Conservation (phyloP, 2,329 filamentous ascomycete species). For the Daldinia sp. region DNA sequence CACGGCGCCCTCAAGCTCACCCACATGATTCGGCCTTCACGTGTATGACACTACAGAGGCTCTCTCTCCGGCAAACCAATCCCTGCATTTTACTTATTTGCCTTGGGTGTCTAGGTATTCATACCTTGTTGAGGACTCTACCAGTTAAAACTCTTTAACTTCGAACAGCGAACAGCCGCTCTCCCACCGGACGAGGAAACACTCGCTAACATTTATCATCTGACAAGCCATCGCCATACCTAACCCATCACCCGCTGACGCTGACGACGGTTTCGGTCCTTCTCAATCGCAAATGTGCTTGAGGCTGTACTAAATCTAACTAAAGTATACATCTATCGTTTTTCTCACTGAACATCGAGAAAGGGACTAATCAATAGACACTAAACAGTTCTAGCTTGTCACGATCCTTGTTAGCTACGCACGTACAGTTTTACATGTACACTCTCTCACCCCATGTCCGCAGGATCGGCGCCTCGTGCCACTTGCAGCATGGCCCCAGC, state of each 20-base stretch:
- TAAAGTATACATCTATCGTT: too few species aligned
- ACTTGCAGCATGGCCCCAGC: constrained; percentile 34
- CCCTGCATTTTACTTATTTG: constrained; percentile 23
- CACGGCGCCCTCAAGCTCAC: constrained; percentile 15
- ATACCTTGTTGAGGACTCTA: constrained; percentile 16
- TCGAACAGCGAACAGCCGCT: constrained; percentile 16
- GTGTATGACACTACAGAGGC: constrained; percentile 37
- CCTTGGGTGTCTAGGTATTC: constrained; percentile 2
- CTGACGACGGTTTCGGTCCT: constrained; percentile 41
- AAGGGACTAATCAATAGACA: not conserved
- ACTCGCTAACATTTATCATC: constrained; percentile 22
- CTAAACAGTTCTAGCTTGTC: not conserved
- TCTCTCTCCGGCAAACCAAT: constrained; percentile 23
- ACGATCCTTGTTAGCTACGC: constrained; percentile 6
- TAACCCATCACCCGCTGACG: constrained; percentile 34
- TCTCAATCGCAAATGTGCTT: constrained; percentile 20
- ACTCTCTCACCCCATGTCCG: constrained; percentile 22
- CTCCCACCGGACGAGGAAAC: constrained; percentile 32
- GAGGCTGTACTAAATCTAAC: not conserved
- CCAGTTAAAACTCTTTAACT: constrained; percentile 16
- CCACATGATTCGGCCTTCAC: constrained; percentile 43
- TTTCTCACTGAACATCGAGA: not conserved
- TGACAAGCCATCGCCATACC: constrained; percentile 32
- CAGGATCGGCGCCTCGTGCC: constrained; percentile 39
- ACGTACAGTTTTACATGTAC: constrained; percentile 4